A percentile compares a stretch with the other conserved stretches of the same genome.
phyloP scores from a whole-genome alignment of 176 grass and related monocot genomes.

The Alopecurus myosuroides region DNA sequence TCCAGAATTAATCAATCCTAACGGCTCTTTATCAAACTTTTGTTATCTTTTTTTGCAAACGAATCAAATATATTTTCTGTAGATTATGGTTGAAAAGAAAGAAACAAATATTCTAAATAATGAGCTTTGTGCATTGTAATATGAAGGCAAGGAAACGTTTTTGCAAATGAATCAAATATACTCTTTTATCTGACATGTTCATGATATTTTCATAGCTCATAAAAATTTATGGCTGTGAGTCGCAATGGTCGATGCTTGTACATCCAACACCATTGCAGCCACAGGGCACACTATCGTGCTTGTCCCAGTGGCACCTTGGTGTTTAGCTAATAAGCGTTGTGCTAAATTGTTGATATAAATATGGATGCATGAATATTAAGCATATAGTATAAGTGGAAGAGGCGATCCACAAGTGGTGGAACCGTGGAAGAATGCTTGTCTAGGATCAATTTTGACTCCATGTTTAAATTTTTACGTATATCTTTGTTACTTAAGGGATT shows the following conservation, averaged over 20 bases:
- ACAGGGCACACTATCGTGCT: too few species aligned
- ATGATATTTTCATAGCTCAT: not conserved
- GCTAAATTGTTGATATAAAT: not conserved
- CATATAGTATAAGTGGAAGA: too few species aligned
- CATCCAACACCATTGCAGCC: too few species aligned
- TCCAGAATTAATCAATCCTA: too few species aligned
- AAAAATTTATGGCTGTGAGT: not conserved
- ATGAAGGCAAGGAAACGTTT: not conserved
- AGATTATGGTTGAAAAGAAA: too few species aligned
- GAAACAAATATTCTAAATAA: not conserved
- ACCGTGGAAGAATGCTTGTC: too few species aligned
- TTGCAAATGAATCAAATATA: not conserved
- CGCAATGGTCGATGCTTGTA: not conserved
- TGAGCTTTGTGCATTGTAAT: not conserved
- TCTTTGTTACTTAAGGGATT: too few species aligned
- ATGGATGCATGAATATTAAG: too few species aligned
- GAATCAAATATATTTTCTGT: not conserved
- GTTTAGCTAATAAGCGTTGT: not conserved
- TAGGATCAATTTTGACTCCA: too few species aligned
- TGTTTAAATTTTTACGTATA: too few species aligned
- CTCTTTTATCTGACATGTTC: not conserved
- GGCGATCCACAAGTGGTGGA: too few species aligned
- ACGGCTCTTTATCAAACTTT: not conserved
- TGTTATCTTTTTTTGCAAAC: not conserved
- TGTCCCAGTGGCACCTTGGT: not conserved